Percentiles rank a stretch among this genome's conserved stretches.
phyloP scores from a whole-genome alignment of 2,329 filamentous ascomycete genomes.

The Dactylellina haptotyla region DNA sequence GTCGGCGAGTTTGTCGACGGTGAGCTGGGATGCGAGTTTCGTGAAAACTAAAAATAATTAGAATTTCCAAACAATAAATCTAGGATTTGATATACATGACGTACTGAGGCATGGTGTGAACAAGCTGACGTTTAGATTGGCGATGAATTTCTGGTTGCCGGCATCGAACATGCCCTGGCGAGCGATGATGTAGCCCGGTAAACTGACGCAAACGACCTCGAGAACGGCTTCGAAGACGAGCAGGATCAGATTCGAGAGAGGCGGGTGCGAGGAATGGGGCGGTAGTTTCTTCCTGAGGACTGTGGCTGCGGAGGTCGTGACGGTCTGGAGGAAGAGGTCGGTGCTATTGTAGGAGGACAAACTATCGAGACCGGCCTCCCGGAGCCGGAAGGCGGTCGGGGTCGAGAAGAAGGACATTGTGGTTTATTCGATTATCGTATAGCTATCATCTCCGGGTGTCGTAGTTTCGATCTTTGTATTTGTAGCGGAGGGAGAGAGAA shows the following conservation, averaged over 20 bases:
- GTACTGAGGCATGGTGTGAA: slow-evolving; percentile 96
- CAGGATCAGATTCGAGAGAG: slow-evolving; percentile 73
- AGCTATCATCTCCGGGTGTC: not conserved
- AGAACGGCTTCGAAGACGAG: slow-evolving; percentile 94
- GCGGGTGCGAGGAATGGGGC: slow-evolving; percentile 35
- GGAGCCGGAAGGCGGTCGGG: slow-evolving; percentile 57
- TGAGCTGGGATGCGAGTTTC: slow-evolving; percentile 93
- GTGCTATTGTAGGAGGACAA: slow-evolving; percentile 33
- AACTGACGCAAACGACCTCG: slow-evolving; percentile 92
- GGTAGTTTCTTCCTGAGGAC: slow-evolving; percentile 23
- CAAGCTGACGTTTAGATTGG: slow-evolving; percentile 93
- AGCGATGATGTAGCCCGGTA: slow-evolving; percentile 93
- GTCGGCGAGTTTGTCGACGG: slow-evolving; percentile 86
- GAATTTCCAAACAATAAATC: not conserved
- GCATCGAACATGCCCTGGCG: slow-evolving; percentile 91
- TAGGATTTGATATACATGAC: slow-evolving; percentile 58
- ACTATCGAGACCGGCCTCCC: slow-evolving; percentile 16
- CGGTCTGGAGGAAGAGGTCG: slow-evolving; percentile 36
- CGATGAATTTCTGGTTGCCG: slow-evolving; percentile 94
- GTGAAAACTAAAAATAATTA: slow-evolving; percentile 77
- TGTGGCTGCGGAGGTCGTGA: slow-evolving; percentile 6
- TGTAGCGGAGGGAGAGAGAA: not conserved
- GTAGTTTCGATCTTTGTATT: not conserved
- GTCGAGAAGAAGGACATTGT: slow-evolving; percentile 64
- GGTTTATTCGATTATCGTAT: slow-evolving; percentile 1